Conservation (phyloP, 1,284 basidiomycete species). For the Cutaneotrichosporon mucoides region DNA sequence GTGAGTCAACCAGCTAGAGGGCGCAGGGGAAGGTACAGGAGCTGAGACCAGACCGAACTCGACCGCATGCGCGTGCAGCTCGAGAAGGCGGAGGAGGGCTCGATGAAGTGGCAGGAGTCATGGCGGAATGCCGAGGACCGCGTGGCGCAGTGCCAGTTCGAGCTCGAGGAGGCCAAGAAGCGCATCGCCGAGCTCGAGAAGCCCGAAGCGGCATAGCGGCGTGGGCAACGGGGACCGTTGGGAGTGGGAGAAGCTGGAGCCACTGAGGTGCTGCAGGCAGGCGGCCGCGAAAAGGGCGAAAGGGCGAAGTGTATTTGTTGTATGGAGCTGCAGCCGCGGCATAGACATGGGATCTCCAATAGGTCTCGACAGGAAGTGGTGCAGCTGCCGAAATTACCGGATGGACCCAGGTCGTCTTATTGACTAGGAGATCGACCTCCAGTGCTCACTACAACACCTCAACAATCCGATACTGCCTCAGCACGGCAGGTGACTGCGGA, state of each 20-base stretch:
- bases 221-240: background rate
- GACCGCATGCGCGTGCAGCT: slow-evolving; percentile 19
- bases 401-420: no score
- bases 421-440: no score
- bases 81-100: slow-evolving; percentile 31
- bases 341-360: background rate
- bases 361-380: no score
- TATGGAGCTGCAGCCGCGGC: slow-evolving; percentile 6
- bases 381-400: no score
- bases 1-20: slow-evolving; percentile 31
- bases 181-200: background rate
- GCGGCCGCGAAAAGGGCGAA: no score
- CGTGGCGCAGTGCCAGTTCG: slow-evolving; percentile 34
- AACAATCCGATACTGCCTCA: no score
- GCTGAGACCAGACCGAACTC: slow-evolving; percentile 31
- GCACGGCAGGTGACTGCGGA: no score
- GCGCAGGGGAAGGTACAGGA: no score
- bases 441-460: no score
- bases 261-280: no score
- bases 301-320: slow-evolving; percentile 8
- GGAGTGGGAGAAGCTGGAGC: background rate
- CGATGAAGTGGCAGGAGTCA: slow-evolving; percentile 33
- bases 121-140: slow-evolving; percentile 45
- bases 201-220: background rate
- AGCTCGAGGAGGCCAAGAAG: slow-evolving; percentile 30